A percentile compares a stretch with the other conserved stretches of the same genome.
Conservation (phyloP, 352 stramenopile genomes). For the Phytophthora nicotianae region DNA sequence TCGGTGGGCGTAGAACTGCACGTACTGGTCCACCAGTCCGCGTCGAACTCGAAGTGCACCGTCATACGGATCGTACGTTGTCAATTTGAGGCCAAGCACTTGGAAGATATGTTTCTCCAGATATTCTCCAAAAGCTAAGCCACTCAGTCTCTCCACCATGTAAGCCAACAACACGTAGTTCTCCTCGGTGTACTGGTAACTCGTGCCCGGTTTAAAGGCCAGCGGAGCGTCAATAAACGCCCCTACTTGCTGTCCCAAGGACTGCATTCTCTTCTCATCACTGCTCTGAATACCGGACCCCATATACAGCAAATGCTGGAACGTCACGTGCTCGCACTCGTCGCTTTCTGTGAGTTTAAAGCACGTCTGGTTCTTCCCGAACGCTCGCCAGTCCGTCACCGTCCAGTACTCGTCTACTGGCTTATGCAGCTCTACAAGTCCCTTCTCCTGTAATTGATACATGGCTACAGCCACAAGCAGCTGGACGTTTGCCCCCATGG, state of each 20-base stretch:
- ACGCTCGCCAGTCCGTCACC: slow-evolving; percentile 46
- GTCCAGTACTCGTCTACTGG: slow-evolving; percentile 47
- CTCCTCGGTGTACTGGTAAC: slow-evolving; percentile 54
- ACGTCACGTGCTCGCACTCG: slow-evolving; percentile 59
- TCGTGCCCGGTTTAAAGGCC: slow-evolving; percentile 53
- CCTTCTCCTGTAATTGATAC: slow-evolving; percentile 64
- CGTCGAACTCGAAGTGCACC: slow-evolving; percentile 33
- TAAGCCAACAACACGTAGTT: slow-evolving; percentile 69
- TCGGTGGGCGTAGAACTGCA: slow-evolving; percentile 49
- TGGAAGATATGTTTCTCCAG: slow-evolving; percentile 47
- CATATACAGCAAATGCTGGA: slow-evolving; percentile 71
- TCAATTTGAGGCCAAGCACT: slow-evolving; percentile 41
- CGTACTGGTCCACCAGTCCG: slow-evolving; percentile 57
- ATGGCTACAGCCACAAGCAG: slow-evolving; percentile 60
- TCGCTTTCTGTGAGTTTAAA: slow-evolving; percentile 27
- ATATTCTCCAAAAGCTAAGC: slow-evolving; percentile 42
- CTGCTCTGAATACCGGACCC: slow-evolving; percentile 49
- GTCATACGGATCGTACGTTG: slow-evolving; percentile 55
- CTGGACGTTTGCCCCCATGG: slow-evolving; percentile 64
- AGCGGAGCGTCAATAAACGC: slow-evolving; percentile 59
- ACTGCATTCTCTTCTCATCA: slow-evolving; percentile 22
- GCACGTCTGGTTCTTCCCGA: slow-evolving; percentile 58
- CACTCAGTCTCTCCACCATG: slow-evolving; percentile 69
- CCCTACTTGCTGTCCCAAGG: slow-evolving; percentile 43
- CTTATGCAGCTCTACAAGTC: slow-evolving; percentile 37